Base-by-base conservation (phyloP, 2,329 filamentous ascomycete species). In the Fusarium transvaalense region DNA sequence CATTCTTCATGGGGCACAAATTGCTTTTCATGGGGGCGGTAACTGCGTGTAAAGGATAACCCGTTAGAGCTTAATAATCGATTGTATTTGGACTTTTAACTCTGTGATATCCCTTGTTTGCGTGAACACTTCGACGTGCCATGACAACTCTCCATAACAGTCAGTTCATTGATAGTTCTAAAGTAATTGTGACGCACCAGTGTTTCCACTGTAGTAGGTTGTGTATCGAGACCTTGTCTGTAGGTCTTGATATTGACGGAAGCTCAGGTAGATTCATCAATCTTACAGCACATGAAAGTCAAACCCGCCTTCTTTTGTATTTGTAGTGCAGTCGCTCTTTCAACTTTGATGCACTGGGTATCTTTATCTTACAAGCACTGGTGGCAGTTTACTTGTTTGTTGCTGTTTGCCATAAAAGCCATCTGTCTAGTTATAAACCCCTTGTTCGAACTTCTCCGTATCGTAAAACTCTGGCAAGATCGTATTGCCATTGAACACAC, bases 401-500 rank as follows among this genome's bases (percentile, higher is more conserved):
- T 10, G 29, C 29, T 9, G 6, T 29, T 29, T 29, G 29, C 29
- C 10, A 29, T 21, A 17, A 34, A 25, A 46, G 21, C 8, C 17
- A 6, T 9, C 17, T 37, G 13, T 53, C 32, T 61, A 74, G 35
- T 46, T 32, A 65, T 86, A 88, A 21, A 88, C 78, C 0, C 91
- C 91, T 53, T 84, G 80, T 68, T 97, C 93, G 76, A 98, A 99
- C 73, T 88, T 92, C 43, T 95, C 93, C 8, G 84, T 84, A 74
- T 97, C 89, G 78, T 92, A 98, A 77, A 94, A 98, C 52, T 86
- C 87, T 1, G 94, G 92, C n/a, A 84, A 82, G 59, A 98, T 97
- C 13, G 85, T 84, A 77, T 97, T 97, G 6, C 92, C 94, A 69
- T 94, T 94, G 78, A 98, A 98, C 17, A 93, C 86, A 54, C 94